phyloP scores from a whole-genome alignment of 202 grass and related monocot species.

The Schoenoplectus triqueter region DNA sequence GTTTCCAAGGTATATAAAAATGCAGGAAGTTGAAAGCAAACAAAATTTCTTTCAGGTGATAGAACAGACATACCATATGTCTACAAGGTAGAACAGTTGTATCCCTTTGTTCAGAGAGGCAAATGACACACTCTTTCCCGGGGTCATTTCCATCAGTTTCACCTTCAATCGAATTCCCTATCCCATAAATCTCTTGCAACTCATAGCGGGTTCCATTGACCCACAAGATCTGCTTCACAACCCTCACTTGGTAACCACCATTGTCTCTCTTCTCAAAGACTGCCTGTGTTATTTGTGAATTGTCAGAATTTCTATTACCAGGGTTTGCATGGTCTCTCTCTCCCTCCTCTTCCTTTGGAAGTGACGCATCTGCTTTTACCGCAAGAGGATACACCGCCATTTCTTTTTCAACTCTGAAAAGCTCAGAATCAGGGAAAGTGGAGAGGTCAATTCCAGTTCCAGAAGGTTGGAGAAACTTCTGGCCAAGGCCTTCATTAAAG shows the following conservation, averaged over 20 bases:
- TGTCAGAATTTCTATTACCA: constrained; percentile 45
- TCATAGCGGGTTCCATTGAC: constrained; percentile 89
- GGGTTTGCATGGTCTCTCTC: constrained; percentile 3
- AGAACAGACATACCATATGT: constrained; percentile 74
- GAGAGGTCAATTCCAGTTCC: constrained; percentile 85
- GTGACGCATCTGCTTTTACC: constrained; percentile 83
- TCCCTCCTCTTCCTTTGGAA: constrained; percentile 40
- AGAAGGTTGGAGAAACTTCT: constrained; percentile 91
- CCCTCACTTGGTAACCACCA: constrained; percentile 63
- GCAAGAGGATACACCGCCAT: constrained; percentile 83
- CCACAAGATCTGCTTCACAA: constrained; percentile 90
- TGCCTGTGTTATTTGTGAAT: constrained; percentile 92
- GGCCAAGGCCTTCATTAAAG: constrained; percentile 88
- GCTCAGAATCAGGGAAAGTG: constrained; percentile 65
- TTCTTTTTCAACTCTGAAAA: constrained; percentile 57
- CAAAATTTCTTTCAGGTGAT: too few species aligned
- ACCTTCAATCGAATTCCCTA: constrained; percentile 83
- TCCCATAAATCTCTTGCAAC: constrained; percentile 96
- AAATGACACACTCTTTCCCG: constrained; percentile 97
- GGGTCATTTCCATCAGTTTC: constrained; percentile 84
- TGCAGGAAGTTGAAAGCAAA: not conserved
- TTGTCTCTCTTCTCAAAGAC: constrained; percentile 91
- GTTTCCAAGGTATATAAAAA: not conserved
- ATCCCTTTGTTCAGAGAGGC: constrained; percentile 89
- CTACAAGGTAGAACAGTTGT: constrained; percentile 96